Conservation (phyloP, 140 eudicot species). For the Artemisia princeps region DNA sequence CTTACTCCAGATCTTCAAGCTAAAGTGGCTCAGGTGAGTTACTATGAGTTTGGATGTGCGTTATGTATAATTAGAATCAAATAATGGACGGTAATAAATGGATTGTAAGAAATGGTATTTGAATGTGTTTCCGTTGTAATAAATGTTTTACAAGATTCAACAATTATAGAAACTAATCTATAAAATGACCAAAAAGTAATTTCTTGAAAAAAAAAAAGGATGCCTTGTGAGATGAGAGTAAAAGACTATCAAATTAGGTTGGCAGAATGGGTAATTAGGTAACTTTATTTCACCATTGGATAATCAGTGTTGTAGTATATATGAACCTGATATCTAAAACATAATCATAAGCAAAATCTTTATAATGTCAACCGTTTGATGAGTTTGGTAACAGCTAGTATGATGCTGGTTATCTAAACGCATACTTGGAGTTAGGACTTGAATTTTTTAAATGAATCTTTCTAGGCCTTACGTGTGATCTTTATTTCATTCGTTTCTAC, state of each 20-base stretch:
- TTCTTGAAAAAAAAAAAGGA: not conserved
- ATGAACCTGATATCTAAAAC: too few species aligned
- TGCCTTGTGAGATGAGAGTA: not conserved
- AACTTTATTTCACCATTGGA: not conserved
- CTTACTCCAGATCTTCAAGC: slow-evolving; percentile 83
- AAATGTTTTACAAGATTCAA: not conserved
- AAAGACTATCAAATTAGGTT: not conserved
- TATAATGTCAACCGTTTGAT: too few species aligned
- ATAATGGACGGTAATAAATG: not conserved
- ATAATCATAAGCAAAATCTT: too few species aligned
- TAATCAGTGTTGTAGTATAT: too few species aligned
- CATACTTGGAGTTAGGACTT: not conserved
- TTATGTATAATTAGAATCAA: not conserved
- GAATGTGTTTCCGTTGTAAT: not conserved
- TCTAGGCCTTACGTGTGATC: not conserved
- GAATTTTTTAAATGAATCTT: not conserved
- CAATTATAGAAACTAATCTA: not conserved
- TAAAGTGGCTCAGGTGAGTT: slow-evolving; percentile 77
- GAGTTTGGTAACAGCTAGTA: not conserved
- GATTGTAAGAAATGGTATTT: not conserved
- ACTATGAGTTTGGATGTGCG: slow-evolving; percentile 2
- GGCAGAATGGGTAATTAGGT: not conserved
- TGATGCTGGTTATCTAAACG: not conserved
- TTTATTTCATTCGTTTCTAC: slow-evolving; percentile 18
- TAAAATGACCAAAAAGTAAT: not conserved